Evolutionary conservation across 129 eudicot species (phyloP), one percentile per base, ranked within the genome.

Genomic region (Calendula officinalis): DNA sequence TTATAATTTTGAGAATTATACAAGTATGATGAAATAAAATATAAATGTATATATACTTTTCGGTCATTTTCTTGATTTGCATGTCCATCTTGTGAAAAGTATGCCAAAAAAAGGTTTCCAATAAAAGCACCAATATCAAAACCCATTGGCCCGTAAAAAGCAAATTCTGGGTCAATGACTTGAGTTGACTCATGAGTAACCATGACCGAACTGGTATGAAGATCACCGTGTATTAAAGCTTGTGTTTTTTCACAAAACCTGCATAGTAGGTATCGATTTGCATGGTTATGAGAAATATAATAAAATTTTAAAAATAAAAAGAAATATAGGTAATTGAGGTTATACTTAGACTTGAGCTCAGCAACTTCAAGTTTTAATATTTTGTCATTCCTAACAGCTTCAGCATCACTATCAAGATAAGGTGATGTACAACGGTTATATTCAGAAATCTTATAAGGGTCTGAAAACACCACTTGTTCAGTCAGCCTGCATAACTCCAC

Each of bases 191-290:
- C 86, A 14, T 51, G 71, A 13, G 98, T 87, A 71, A 88, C 98
- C 96, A 92, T 92, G 63, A 92, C 75, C 2, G 98, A 92, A 75
- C 98, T 83, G 8, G 96, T 92, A 74, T 92, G 98, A 51, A 88
- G 96, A 83, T 92, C 98, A 12, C 98, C 95, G 30, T 91, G 98
- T 68, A 91, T 74, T 57, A 91, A 76, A 59, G 96, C 96, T 81
- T 91, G 98, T 56, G 98, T 68, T 66, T 77, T 85, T 76, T 92
- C 96, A 70, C 98, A 92, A 67, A 92, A 92, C 76, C 98, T 92
- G 82, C 34, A 78, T 6, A 59, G 22, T 22, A 66, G 63, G 13
- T 56, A 43, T 34, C 42, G 3, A 56, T 52, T 44, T 33, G 35
- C 51, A 6, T 45, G 10, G 12, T n/a, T n/a, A n/a, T n/a, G n/a